Evolutionary conservation across 2,329 filamentous ascomycete species (phyloP), one percentile per base, ranked within the genome.

Genomic region (Cordyceps cicadae): DNA sequence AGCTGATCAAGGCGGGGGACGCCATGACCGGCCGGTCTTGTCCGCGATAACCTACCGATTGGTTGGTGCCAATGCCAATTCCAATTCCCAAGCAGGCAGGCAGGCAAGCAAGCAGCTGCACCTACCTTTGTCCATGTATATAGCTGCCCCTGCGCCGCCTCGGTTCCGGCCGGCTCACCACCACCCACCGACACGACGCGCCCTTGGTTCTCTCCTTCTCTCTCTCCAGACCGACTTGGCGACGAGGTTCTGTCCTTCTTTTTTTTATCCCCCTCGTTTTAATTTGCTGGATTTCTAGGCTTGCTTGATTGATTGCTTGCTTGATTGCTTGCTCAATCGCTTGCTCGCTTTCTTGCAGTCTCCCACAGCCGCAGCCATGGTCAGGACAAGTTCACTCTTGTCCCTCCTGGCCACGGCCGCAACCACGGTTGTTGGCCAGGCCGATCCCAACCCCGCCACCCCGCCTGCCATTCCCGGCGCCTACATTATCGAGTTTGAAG

Each of bases 401-500:
- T 69, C 71, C 67, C 68, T 77, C 15, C 67, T 76, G 56, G 73
- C 71, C 63, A 67, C 68, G 48, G 71, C 68, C 39, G 70, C 69
- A 37, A 67, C 70, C 17, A 64, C 72, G 19, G 62, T 48, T 43
- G 54, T 37, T 29, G 37, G 34, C 41, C 45, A 52, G 53, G 32
- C 41, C n/a, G 15, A n/a, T n/a, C 4, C 7, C 46, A 43, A 49
- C 29, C 21, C 17, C 39, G 34, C 34, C 34, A 14, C 19, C 5
- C 34, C 39, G 48, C n/a, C 61, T 34, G 63, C 74, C 46, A 66
- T 83, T 14, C 72, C 76, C 0, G 79, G 80, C 21, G 77, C 76
- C 26, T 83, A 78, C 69, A 79, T 83, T 63, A 74, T 83, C 62
- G 80, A 83, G 64, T 79, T 82, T 56, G 76, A 81, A 51, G 76